Base-by-base conservation (phyloP, 768 basidiomycete genomes). In the Auricularia cornea region DNA sequence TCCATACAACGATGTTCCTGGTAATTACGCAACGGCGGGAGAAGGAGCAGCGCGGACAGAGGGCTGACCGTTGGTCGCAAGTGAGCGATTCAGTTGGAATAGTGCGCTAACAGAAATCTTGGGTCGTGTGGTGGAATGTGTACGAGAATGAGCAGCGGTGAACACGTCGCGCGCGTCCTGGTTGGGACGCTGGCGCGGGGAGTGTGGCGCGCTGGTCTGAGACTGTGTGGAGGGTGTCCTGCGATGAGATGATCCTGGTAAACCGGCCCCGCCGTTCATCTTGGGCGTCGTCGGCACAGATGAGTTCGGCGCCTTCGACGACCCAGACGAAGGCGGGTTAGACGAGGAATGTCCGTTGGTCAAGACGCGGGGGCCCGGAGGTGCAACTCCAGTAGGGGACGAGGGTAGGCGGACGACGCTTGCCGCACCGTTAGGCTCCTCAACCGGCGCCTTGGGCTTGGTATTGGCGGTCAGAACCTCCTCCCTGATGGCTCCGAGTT, bases 51-150 rank as follows among this genome's bases (percentile, higher is more conserved):
- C 12, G 20, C 23, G 16, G 20, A 23, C 16, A 20, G 44, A 20
- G 38, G 38, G 38, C 18, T 8, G 8, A 18, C 16, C 26, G 28
- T 57, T 57, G 8, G 11, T 30, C 26, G 54, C 30, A 26, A 57
- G 26, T 11, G 54, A 57, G 10, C 54, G 23, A 26, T 57, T 57
- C 18, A 57, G 54, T 31, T 57, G 54, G 28, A 57, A 57, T 5
- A 57, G 54, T 14, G 54, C 54, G 54, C 54, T 57, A 26, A 57
- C 54, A 16, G 54, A 57, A 26, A 57, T 57, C 54, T 57, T 57
- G 26, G 54, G 54, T 30, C 54, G 54, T 30, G 54, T 57, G 23
- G 54, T 20, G 11, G 54, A 57, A 28, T 29, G 54, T 31, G 54
- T 57, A 31, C 54, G 54, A 28, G 54, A 16, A 26, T 57, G 54